phyloP scores from a whole-genome alignment of 495 filamentous ascomycete species.

The Aspergillus conjunctus region DNA sequence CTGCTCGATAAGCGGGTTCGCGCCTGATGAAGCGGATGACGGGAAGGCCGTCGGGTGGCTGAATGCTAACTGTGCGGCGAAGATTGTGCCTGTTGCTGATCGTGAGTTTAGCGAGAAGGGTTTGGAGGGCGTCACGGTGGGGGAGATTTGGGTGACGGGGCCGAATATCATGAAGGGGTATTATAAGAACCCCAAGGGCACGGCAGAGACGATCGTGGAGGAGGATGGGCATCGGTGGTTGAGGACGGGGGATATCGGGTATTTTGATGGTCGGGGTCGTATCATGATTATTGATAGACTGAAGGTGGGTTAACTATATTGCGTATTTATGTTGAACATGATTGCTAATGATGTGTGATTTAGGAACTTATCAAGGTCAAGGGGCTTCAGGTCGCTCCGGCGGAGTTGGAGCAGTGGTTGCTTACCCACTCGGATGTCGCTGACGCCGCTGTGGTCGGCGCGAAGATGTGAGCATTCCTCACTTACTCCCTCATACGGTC shows the following conservation, averaged over 20 bases:
- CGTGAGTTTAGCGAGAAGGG: conserved; percentile 5
- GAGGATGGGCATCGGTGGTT: conserved; percentile 9
- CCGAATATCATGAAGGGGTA: conserved; percentile 19
- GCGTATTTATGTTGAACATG: background rate
- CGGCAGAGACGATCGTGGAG: conserved; percentile 13
- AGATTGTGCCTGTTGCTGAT: conserved; percentile 9
- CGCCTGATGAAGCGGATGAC: conserved; percentile 16
- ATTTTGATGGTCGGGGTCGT: conserved; percentile 10
- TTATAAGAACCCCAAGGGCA: conserved; percentile 6
- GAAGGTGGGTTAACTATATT: background rate
- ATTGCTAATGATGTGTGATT: background rate
- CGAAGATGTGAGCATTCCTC: conserved; percentile 7
- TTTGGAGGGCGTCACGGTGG: background rate
- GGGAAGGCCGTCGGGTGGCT: conserved; percentile 14
- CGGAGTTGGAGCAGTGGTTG: conserved; percentile 11
- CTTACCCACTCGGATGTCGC: conserved; percentile 12
- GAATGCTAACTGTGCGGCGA: conserved; percentile 12
- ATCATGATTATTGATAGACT: conserved; percentile 7
- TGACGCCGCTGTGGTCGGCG: conserved; percentile 17
- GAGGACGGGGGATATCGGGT: conserved; percentile 16
- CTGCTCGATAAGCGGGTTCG: conserved; percentile 11
- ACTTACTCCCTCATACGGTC: background rate
- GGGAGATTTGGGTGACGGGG: conserved; percentile 17
- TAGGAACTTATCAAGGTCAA: conserved; percentile 20
- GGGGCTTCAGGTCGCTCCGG: conserved; percentile 9